Base-by-base conservation (phyloP, 2,329 filamentous ascomycete species). In the Alternaria sp. region DNA sequence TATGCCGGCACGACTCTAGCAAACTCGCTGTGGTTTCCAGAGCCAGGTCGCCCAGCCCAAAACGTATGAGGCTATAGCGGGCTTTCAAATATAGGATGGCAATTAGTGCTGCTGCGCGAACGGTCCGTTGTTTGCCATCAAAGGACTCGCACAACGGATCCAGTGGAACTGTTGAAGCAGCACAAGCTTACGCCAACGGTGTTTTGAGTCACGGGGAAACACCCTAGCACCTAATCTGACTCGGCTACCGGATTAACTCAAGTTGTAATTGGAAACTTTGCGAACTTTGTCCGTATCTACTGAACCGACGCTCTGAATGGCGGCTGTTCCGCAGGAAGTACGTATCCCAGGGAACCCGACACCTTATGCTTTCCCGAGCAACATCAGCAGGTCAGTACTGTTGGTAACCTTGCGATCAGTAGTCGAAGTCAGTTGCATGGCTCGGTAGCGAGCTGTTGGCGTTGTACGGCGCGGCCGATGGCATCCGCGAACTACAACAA, bases 401-500 rank as follows among this genome's bases (percentile, higher is more conserved):
- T 37, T 28, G 41, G 31, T 45, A 10, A 23, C 31, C 11, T 39
- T 31, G 40, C 34, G 4, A 24, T 39, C 24, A 33, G 26, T 44
- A n/a, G 39, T 31, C 56, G 33, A 42, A 40, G 42, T 33, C 21
- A 44, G 40, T 34, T 50, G 34, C 50, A 31, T 55, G 59, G 14
- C 40, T 56, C 46, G 71, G 72, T 76, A 75, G 66, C 73, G 70
- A 75, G 62, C 49, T 51, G 63, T 61, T 69, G 63, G 68, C 61
- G 69, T 74, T 56, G 68, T 67, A 72, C 71, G 65, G 72, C 42
- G 66, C 69, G 68, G 69, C 70, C 71, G 72, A 75, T 71, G 60
- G 61, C 63, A 67, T 69, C 69, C 64, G 56, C 49, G 51, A 59
- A 46, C 51, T 55, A 51, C 51, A 55, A 54, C 40, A 49, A 39